phyloP scores from a whole-genome alignment of 352 stramenopile genomes.

The Phytopythium oedochilum region DNA sequence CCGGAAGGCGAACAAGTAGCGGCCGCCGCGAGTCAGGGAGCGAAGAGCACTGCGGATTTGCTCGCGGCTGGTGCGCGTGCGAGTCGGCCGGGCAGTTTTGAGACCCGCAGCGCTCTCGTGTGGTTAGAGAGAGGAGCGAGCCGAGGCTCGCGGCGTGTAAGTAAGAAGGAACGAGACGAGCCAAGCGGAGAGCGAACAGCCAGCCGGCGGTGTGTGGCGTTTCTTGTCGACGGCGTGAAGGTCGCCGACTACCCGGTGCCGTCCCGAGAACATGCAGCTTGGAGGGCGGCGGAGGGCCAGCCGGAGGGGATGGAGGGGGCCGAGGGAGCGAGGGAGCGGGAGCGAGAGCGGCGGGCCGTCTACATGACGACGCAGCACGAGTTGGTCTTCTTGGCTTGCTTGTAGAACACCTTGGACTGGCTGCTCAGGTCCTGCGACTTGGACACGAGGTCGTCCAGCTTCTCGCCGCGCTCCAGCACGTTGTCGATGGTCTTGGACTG shows the following conservation, averaged over 20 bases:
- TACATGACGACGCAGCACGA: slow-evolving; percentile 96
- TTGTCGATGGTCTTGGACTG: slow-evolving; percentile 99
- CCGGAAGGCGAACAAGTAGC: slow-evolving; percentile 21
- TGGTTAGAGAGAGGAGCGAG: slow-evolving; percentile 2
- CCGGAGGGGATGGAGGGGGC: background rate
- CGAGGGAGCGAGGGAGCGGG: slow-evolving; percentile 6
- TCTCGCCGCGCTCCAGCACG: slow-evolving; percentile 97
- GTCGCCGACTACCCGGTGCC: background rate
- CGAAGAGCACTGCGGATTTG: background rate
- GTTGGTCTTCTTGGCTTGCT: slow-evolving; percentile 99
- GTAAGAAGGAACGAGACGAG: background rate
- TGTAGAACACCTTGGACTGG: slow-evolving; percentile 99
- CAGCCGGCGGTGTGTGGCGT: background rate
- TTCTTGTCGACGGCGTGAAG: background rate
- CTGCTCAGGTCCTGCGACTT: slow-evolving; percentile 97
- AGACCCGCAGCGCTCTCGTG: background rate
- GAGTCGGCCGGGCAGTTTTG: background rate
- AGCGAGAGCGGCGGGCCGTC: slow-evolving; percentile 12
- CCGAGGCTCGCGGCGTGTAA: background rate
- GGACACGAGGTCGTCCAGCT: slow-evolving; percentile 98
- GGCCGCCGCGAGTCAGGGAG: background rate
- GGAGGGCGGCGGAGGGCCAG: background rate
- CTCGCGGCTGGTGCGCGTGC: too few relatives aligned
- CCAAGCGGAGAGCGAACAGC: background rate
- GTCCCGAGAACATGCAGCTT: background rate